Percentiles rank a stretch among this genome's conserved stretches.
Evolutionary conservation across 2,329 filamentous ascomycete species (phyloP).

Genomic region (Thielaviopsis euricoi): DNA sequence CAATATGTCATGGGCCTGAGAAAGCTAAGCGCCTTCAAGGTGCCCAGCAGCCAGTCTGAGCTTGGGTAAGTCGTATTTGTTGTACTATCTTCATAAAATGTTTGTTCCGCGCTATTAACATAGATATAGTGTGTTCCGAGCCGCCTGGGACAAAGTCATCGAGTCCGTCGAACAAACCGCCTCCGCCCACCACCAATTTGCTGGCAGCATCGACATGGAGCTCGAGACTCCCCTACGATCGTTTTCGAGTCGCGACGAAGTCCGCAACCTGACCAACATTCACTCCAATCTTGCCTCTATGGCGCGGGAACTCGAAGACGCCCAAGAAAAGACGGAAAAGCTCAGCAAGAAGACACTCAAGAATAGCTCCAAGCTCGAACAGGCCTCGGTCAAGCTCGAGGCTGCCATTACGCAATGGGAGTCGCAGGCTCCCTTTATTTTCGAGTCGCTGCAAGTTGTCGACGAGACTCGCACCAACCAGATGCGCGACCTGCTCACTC

Average conservation of each 20-base stretch:
- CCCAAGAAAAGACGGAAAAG: constrained; percentile 75
- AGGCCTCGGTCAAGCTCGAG: constrained; percentile 56
- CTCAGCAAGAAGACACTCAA: constrained; percentile 62
- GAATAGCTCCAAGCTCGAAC: constrained; percentile 61
- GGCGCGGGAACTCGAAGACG: constrained; percentile 70
- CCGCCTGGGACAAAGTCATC: constrained; percentile 79
- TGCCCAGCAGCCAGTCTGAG: constrained; percentile 61
- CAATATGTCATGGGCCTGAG: constrained; percentile 68
- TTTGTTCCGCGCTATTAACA: not conserved
- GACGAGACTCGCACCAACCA: constrained; percentile 85
- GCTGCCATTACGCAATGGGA: constrained; percentile 78
- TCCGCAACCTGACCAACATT: constrained; percentile 65
- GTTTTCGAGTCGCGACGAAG: constrained; percentile 59
- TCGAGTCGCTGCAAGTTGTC: constrained; percentile 77
- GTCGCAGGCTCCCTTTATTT: constrained; percentile 84
- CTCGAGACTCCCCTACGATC: constrained; percentile 70
- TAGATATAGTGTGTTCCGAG: constrained; percentile 59
- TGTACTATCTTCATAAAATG: not conserved
- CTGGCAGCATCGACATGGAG: constrained; percentile 70
- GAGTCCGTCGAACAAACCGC: constrained; percentile 66
- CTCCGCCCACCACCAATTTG: constrained; percentile 65
- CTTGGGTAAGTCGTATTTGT: constrained; percentile 52
- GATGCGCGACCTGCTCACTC: constrained; percentile 76
- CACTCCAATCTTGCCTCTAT: constrained; percentile 64
- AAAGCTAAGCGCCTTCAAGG: constrained; percentile 59